These are phyloP conservation scores for Claviceps purpurea DNA, from an alignment of 2,329 filamentous ascomycete species.

Conservation along the genomic window DNA sequence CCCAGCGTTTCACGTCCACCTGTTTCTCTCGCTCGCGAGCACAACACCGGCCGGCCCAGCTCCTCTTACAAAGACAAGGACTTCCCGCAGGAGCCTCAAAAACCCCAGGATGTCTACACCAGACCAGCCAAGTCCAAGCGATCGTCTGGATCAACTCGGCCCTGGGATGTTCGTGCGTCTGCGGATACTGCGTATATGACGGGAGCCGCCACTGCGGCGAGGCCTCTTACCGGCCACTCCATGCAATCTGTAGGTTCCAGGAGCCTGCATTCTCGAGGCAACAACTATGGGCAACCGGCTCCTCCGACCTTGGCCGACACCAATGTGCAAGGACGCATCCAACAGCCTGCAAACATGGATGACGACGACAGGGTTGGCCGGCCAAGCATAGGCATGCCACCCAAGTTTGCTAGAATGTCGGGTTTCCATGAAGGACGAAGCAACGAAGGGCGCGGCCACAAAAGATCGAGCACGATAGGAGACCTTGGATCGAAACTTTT, in stretches of 20 bases:
- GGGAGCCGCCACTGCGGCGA: slow-evolving; percentile 28
- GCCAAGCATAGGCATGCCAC: slow-evolving; percentile 44
- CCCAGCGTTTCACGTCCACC: slow-evolving; percentile 15
- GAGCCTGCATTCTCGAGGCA: slow-evolving; percentile 47
- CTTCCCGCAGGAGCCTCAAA: slow-evolving; percentile 34
- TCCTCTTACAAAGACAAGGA: slow-evolving; percentile 39
- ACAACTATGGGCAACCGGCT: slow-evolving; percentile 67
- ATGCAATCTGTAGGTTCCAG: slow-evolving; percentile 57
- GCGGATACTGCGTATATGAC: slow-evolving; percentile 30
- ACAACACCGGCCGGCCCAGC: slow-evolving; percentile 19
- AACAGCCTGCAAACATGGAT: slow-evolving; percentile 57
- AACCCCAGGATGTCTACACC: slow-evolving; percentile 32
- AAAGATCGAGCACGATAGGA: slow-evolving; percentile 62
- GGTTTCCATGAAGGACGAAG: slow-evolving; percentile 42
- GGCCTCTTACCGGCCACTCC: slow-evolving; percentile 74
- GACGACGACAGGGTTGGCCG: slow-evolving; percentile 56
- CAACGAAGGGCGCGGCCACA: slow-evolving; percentile 42
- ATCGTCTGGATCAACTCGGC: slow-evolving; percentile 19
- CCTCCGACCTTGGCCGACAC: slow-evolving; percentile 79
- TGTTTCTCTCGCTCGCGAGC: slow-evolving; percentile 25
- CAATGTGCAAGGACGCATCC: slow-evolving; percentile 79
- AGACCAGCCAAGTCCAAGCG: slow-evolving; percentile 25
- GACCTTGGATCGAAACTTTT: slow-evolving; percentile 75
- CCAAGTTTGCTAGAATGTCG: slow-evolving; percentile 44
- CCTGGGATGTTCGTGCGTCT: slow-evolving; percentile 23